Base-by-base conservation (phyloP, 83 land plant species). In the Diphasiastrum complanatum region DNA sequence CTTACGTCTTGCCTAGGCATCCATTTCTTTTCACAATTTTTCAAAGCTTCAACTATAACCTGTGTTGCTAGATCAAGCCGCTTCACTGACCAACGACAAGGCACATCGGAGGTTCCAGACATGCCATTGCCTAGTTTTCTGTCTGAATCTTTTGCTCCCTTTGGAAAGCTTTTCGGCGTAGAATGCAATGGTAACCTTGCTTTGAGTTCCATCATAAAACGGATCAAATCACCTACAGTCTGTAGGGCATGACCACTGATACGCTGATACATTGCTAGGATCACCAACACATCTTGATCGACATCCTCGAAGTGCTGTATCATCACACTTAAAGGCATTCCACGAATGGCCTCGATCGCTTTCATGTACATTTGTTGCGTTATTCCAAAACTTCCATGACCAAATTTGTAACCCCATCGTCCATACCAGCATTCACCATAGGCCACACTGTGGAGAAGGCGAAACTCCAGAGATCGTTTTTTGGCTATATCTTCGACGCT, bases 401-500 rank as follows among this genome's bases (percentile, higher is more conserved):
- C 38, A 22, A 47, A 27, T 0, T 69, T 68, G 46, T 83, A 85
- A 31, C 81, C 87, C 90, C 90, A 85, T 47, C 28, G 27, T 14
- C 61, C 30, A 28, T 46, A 62, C 30, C 65, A 46, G 27, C 18
- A 33, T 45, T 27, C 26, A 0, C 29, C 29, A 11, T 24, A 46
- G 24, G 60, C 8, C 0, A 47, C 0, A 46, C 0, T 8, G 18
- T 47, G 65, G 8, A 47, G 24, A 5, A 62, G 22, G 4, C 36
- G 8, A 4, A 27, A 35, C 12, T 31, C 20, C 0, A 19, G 27
- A 33, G 0, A 35, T 56, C 12, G 31, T 56, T 85, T 85, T 71
- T 82, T 85, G 5, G 90, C 85, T 3, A 83, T 74, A 50, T 85
- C 87, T 80, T 83, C 84, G 27, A 85, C 87, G 51, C 79, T 83